A percentile compares a stretch with the other conserved stretches of the same genome.
phyloP scores from a whole-genome alignment of 345 rosid genomes.

The Lepidium africanum region DNA sequence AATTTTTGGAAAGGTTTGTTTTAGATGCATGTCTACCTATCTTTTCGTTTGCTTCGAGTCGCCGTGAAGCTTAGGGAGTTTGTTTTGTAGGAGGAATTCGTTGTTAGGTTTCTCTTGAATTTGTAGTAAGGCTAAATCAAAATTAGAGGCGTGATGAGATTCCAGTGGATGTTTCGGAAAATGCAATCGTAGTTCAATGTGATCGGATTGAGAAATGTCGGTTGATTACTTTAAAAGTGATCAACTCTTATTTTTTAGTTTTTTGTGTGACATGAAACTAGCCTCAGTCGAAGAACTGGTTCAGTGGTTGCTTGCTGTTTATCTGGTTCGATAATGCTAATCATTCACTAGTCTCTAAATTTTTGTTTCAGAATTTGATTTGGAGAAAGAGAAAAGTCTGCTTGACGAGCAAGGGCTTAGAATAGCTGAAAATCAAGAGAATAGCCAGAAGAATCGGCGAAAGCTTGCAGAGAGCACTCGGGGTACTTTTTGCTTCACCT shows the following conservation, averaged over 20 bases:
- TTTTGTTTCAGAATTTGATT: conserved; percentile 56
- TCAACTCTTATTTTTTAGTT: neutral
- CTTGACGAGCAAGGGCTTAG: conserved; percentile 94
- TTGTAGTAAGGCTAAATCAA: conserved; percentile 2
- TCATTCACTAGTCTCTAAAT: neutral
- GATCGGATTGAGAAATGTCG: neutral
- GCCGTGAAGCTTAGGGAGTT: neutral
- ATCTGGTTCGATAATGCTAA: neutral
- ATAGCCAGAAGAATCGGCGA: conserved; percentile 86
- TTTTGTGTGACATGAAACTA: neutral
- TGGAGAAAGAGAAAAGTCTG: conserved; percentile 84
- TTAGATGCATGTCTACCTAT: neutral
- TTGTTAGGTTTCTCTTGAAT: neutral
- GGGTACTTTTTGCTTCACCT: conserved; percentile 39
- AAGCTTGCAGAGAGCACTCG: conserved; percentile 98
- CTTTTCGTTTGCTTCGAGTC: neutral
- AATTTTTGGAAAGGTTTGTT: conserved; percentile 88
- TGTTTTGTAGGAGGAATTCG: conserved; percentile 1
- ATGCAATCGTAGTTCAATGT: conserved; percentile 10
- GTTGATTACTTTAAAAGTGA: neutral
- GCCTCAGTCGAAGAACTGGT: neutral
- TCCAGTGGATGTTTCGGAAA: neutral
- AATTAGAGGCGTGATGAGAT: conserved; percentile 1
- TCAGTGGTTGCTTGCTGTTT: neutral
- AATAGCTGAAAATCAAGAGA: conserved; percentile 96